phyloP scores from a whole-genome alignment of 2,329 filamentous ascomycete genomes.

The Alternaria novae-zelandiae region DNA sequence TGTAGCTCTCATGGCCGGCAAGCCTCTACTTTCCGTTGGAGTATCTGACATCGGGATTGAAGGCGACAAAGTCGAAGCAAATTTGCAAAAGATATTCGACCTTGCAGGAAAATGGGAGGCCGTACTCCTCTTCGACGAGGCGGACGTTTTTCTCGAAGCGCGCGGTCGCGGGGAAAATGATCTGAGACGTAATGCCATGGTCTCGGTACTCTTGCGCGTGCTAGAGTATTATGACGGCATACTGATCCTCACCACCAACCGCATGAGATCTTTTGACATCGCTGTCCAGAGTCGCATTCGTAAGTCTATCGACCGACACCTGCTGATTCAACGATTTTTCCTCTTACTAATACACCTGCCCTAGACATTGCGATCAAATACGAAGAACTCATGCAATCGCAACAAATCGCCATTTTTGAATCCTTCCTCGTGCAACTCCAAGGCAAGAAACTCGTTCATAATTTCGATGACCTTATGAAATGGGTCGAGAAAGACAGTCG shows the following conservation, averaged over 20 bases:
- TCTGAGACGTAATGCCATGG: constrained; percentile 25
- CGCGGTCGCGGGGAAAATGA: constrained; percentile 41
- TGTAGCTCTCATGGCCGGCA: background rate
- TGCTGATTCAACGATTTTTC: background rate
- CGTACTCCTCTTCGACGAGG: constrained; percentile 2
- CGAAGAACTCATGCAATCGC: background rate
- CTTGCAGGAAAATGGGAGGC: background rate
- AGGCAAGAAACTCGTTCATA: background rate
- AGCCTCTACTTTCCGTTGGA: background rate
- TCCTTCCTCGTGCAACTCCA: background rate
- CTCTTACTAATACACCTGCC: background rate
- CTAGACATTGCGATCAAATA: background rate
- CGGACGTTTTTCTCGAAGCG: constrained; percentile 62
- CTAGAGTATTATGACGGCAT: constrained; percentile 41
- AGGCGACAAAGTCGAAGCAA: background rate
- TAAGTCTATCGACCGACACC: background rate
- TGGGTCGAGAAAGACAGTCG: background rate
- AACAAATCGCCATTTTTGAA: background rate
- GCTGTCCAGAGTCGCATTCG: background rate
- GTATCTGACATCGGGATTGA: background rate
- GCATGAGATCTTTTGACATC: constrained; percentile 27
- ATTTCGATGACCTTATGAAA: background rate
- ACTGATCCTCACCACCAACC: constrained; percentile 54
- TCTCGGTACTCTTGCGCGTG: constrained; percentile 15
- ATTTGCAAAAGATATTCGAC: background rate